Conservation (phyloP, 257 asterid species). For the Linderniella brevidens region DNA sequence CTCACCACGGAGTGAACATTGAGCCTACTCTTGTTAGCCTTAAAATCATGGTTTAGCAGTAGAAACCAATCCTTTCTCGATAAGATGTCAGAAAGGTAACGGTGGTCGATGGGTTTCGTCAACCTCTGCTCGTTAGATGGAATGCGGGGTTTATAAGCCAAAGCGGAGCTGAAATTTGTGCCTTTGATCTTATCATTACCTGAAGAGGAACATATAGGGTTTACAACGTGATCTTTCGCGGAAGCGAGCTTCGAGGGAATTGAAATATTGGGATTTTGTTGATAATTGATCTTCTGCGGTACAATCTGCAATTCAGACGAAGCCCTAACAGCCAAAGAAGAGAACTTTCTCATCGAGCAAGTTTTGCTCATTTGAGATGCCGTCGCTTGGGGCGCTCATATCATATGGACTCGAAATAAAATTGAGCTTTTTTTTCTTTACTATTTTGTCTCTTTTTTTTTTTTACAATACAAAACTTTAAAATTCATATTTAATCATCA, state of each 20-base stretch:
- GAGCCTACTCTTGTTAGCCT: slow-evolving; percentile 27
- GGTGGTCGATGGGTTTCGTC: slow-evolving; percentile 30
- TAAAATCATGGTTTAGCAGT: slow-evolving; percentile 57
- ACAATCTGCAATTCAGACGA: slow-evolving; percentile 20
- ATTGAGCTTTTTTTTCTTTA: not conserved
- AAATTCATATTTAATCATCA: too few relatives aligned
- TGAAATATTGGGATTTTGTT: slow-evolving; percentile 12
- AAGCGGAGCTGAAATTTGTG: slow-evolving; percentile 19
- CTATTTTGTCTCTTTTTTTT: too few relatives aligned
- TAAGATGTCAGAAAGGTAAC: slow-evolving; percentile 34
- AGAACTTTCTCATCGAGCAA: slow-evolving; percentile 43
- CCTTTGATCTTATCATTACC: slow-evolving; percentile 25
- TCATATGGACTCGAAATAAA: not conserved
- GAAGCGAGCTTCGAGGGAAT: slow-evolving; percentile 14
- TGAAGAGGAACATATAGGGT: slow-evolving; percentile 16
- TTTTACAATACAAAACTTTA: too few relatives aligned
- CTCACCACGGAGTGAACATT: slow-evolving; percentile 33
- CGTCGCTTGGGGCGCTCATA: not conserved
- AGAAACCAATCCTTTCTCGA: slow-evolving; percentile 70
- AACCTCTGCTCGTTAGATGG: slow-evolving; percentile 7
- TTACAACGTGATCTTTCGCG: slow-evolving; percentile 11
- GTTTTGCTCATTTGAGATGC: not conserved
- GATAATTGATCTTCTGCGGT: slow-evolving; percentile 8
- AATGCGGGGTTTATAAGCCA: slow-evolving; percentile 17
- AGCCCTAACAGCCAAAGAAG: slow-evolving; percentile 49